Evolutionary conservation across 176 grass and related monocot species (phyloP).

Genomic region (Metroxylon sagu): DNA sequence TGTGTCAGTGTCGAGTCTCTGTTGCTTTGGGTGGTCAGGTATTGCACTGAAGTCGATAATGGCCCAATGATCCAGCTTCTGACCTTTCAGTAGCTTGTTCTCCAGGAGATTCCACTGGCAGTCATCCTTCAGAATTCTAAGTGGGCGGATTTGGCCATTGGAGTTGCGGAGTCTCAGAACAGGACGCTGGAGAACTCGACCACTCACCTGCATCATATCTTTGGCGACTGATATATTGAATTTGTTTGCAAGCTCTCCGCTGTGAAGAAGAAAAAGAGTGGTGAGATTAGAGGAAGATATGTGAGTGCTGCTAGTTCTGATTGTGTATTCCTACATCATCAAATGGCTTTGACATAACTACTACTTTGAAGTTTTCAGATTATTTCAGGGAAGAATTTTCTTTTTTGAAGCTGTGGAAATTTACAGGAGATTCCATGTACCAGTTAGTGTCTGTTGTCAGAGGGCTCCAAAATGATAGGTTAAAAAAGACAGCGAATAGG

Average conservation of each 20-base stretch:
- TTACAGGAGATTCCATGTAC: too few species aligned
- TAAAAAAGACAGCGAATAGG: background rate
- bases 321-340: too few species aligned
- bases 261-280: constrained; percentile 10
- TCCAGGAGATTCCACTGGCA: constrained; percentile 47
- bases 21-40: background rate
- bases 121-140: constrained; percentile 8
- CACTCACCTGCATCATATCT: constrained; percentile 41
- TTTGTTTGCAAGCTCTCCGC: constrained; percentile 35
- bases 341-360: too few species aligned
- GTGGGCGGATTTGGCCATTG: constrained; percentile 10
- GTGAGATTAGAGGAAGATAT: too few species aligned
- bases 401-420: background rate
- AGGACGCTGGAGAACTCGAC: constrained; percentile 39
- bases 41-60: constrained; percentile 44
- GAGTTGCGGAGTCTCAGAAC: constrained; percentile 24
- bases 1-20: background rate
- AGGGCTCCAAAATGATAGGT: background rate
- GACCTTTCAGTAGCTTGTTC: constrained; percentile 26
- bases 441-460: too few species aligned
- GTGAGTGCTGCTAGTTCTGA: too few species aligned
- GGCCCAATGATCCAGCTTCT: constrained; percentile 38
- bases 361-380: too few species aligned
- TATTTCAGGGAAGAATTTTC: too few species aligned
- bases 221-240: constrained; percentile 40